These are phyloP conservation scores for Suhomyces bribrorum DNA, from an alignment of 1,139 yeast genomes.

Conservation along the genomic window DNA sequence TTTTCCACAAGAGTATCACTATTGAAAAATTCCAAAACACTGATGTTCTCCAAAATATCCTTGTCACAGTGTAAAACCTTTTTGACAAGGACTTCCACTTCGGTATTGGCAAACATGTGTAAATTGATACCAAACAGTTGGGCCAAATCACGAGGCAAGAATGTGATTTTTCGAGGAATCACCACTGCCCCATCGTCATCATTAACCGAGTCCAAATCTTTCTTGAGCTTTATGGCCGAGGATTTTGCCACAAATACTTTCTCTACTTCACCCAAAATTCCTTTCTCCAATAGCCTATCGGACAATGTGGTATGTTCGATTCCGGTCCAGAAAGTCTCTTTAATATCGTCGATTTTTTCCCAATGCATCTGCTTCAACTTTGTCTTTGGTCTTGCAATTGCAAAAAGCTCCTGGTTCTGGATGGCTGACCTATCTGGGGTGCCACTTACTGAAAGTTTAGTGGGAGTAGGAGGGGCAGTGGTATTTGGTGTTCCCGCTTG, in stretches of 20 bases:
- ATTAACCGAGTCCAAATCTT: conserved; percentile 27
- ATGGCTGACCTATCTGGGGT: conserved; percentile 5
- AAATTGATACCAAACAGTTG: conserved; percentile 87
- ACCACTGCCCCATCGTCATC: conserved; percentile 26
- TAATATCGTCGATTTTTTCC: conserved; percentile 76
- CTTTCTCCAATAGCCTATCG: conserved; percentile 61
- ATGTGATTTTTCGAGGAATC: conserved; percentile 51
- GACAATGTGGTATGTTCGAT: conserved; percentile 49
- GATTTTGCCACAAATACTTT: conserved; percentile 70
- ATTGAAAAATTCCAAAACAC: conserved; percentile 80
- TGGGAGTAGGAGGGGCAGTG: conserved; percentile 6
- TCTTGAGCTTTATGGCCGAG: conserved; percentile 44
- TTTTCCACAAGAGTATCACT: conserved; percentile 72
- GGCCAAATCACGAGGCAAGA: conserved; percentile 77
- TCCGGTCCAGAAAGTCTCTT: conserved; percentile 81
- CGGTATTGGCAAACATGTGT: conserved; percentile 68
- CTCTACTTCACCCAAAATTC: conserved; percentile 79
- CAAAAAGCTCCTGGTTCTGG: conserved; percentile 8
- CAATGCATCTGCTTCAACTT: conserved; percentile 92
- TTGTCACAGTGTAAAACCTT: conserved; percentile 73
- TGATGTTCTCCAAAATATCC: conserved; percentile 65
- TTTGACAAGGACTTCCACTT: conserved; percentile 62
- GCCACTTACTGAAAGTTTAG: background rate
- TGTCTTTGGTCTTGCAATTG: conserved; percentile 51
- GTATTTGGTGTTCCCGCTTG: background rate